Evolutionary conservation across 306 rosid genomes (phyloP).

Genomic region (Rosa lucieae): DNA sequence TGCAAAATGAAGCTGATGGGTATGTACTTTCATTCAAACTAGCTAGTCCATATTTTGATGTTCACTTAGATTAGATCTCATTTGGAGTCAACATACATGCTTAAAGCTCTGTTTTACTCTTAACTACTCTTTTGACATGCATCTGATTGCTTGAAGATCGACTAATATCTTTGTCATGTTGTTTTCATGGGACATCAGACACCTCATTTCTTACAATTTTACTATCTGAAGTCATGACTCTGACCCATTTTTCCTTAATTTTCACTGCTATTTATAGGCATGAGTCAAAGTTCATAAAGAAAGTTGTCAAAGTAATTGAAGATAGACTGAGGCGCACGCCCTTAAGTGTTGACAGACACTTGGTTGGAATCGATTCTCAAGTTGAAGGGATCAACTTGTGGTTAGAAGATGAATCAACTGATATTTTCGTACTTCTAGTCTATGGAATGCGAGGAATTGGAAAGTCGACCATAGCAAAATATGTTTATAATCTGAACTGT

Average conservation of each 20-base stretch:
- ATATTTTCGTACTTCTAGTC: background rate
- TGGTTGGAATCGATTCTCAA: background rate
- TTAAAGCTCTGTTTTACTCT: no score
- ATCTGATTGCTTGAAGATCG: no score
- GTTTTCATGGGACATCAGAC: no score
- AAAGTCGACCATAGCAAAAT: constrained; percentile 6
- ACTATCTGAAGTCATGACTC: background rate
- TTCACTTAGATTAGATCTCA: no score
- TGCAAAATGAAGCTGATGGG: background rate
- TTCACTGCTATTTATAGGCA: background rate
- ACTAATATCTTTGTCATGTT: no score
- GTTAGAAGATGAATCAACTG: background rate
- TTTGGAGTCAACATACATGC: no score
- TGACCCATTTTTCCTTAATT: background rate
- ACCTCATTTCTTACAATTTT: no score
- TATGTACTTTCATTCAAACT: background rate
- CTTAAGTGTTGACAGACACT: background rate
- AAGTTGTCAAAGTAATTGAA: background rate
- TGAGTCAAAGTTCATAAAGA: background rate
- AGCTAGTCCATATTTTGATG: no score
- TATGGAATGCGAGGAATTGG: background rate
- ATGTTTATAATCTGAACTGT: background rate
- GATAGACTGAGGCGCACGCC: background rate
- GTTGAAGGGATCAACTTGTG: background rate
- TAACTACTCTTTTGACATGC: no score